phyloP scores from a whole-genome alignment of 2,329 filamentous ascomycete species.

The Nannizziopsis arthrosporioides region DNA sequence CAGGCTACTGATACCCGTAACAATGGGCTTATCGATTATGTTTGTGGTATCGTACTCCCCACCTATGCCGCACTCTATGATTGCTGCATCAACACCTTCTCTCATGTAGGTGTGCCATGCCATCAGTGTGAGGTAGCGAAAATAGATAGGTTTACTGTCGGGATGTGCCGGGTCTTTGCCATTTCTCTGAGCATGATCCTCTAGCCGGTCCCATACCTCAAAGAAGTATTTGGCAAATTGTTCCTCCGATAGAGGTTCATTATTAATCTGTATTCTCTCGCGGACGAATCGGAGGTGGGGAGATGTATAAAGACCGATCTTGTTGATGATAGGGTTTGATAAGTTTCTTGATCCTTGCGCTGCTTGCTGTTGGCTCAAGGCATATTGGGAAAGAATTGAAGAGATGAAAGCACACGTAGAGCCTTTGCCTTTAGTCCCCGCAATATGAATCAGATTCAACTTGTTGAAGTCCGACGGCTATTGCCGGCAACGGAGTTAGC shows the following conservation, averaged over 20 bases:
- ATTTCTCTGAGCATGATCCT: constrained; percentile 41
- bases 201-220: constrained; percentile 64
- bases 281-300: constrained; percentile 74
- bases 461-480: constrained; percentile 51
- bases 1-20: constrained; percentile 63
- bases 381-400: constrained; percentile 59
- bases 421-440: constrained; percentile 90
- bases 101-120: constrained; percentile 71
- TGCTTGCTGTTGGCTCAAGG: constrained; percentile 25
- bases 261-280: constrained; percentile 74
- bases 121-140: constrained; percentile 80
- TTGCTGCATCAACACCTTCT: constrained; percentile 63
- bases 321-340: constrained; percentile 32
- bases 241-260: constrained; percentile 54
- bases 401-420: constrained; percentile 77
- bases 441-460: constrained; percentile 64
- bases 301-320: constrained; percentile 71
- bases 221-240: constrained; percentile 70
- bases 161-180: constrained; percentile 42
- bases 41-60: constrained; percentile 92
- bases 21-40: constrained; percentile 58
- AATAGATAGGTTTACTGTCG: constrained; percentile 72
- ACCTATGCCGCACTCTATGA: constrained; percentile 89
- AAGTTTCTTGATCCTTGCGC: constrained; percentile 20
- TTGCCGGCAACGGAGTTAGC: background rate